phyloP scores from a whole-genome alignment of 345 rosid genomes.

The Gossypium arboreum region DNA sequence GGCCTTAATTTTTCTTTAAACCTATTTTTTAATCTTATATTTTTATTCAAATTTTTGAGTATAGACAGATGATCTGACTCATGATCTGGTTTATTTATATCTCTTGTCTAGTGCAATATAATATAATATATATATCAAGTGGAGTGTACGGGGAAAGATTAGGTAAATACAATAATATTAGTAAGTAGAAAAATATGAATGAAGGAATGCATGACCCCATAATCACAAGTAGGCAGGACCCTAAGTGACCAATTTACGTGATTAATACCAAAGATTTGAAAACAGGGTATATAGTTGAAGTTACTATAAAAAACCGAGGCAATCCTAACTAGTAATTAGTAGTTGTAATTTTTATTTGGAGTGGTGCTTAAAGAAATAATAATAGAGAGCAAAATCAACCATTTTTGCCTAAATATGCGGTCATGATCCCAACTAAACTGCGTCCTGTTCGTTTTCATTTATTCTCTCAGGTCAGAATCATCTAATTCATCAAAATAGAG shows the following conservation, averaged over 20 bases:
- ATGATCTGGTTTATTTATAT: no score
- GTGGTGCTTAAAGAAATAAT: neutral
- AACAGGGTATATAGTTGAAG: conserved; percentile 5
- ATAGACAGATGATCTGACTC: fast-evolving
- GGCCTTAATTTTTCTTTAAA: no score
- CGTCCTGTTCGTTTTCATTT: conserved; percentile 16
- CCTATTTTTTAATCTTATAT: fast-evolving
- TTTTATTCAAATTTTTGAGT: no score
- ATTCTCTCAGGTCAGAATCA: conserved; percentile 18
- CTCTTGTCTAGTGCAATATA: no score
- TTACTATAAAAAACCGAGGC: neutral
- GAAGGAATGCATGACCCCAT: neutral
- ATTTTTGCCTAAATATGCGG: conserved; percentile 18
- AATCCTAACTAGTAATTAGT: conserved; percentile 1
- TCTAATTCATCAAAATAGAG: neutral
- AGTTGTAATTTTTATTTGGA: neutral
- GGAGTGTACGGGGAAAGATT: neutral
- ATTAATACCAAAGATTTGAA: conserved; percentile 11
- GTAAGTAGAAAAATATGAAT: neutral
- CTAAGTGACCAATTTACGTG: neutral
- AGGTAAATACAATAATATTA: neutral
- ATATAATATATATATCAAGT: no score
- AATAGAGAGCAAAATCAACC: neutral
- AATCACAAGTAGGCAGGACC: neutral
- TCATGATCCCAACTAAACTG: conserved; percentile 22